Conservation (phyloP, 2,329 filamentous ascomycete genomes). For the Atkinsonella texensis region DNA sequence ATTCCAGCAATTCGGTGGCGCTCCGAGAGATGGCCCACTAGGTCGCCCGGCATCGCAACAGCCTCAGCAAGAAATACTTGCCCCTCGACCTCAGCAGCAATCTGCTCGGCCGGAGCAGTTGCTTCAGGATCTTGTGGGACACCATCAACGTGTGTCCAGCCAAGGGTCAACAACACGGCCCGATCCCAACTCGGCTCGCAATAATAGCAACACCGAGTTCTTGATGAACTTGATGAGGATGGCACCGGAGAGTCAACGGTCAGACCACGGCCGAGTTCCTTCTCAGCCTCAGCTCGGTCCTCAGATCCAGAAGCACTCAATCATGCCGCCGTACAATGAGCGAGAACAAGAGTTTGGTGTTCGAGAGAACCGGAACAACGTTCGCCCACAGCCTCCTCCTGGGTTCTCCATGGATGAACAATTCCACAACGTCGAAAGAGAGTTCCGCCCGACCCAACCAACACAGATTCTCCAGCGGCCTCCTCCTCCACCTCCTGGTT, state of each 20-base stretch:
- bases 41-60: conserved; percentile 28
- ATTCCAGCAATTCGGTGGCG: conserved; percentile 34
- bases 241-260: conserved; percentile 34
- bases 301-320: conserved; percentile 24
- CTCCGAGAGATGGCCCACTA: conserved; percentile 31
- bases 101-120: conserved; percentile 46
- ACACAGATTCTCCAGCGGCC: conserved; percentile 55
- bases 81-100: conserved; percentile 37
- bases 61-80: conserved; percentile 38
- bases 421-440: conserved; percentile 36
- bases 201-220: conserved; percentile 66
- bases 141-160: conserved; percentile 43
- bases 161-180: conserved; percentile 33
- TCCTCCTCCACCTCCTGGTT: conserved; percentile 43
- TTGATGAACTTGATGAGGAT: conserved; percentile 69
- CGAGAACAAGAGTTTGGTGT: conserved; percentile 34
- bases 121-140: conserved; percentile 46
- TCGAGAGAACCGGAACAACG: conserved; percentile 21
- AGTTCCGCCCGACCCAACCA: conserved; percentile 38
- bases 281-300: conserved; percentile 7
- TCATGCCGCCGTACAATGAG: conserved; percentile 34
- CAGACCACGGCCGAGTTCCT: conserved; percentile 30
- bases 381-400: conserved; percentile 34
- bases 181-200: conserved; percentile 31
- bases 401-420: conserved; percentile 41